These are phyloP conservation scores for Spinellus fusiger DNA, from an alignment of 192 early-diverging fungal genomes.

Conservation along the genomic window DNA sequence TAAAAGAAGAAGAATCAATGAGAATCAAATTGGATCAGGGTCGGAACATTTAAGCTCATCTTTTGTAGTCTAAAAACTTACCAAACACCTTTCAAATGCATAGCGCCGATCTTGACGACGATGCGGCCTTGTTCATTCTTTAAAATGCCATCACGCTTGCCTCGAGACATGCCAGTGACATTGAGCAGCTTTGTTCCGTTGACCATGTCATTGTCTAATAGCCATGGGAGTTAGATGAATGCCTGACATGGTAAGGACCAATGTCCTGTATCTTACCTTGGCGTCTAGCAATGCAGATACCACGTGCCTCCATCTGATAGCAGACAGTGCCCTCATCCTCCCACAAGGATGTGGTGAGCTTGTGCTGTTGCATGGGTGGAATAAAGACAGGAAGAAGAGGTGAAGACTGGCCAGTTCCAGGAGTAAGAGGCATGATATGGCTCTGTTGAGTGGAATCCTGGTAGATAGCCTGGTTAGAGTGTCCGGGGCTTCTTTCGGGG, in stretches of 20 bases:
- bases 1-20: conserved; percentile 9
- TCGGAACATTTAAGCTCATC: not conserved
- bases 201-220: conserved; percentile 62
- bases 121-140: conserved; percentile 66
- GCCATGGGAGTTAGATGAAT: conserved; percentile 4
- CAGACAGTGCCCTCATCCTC: conserved; percentile 64
- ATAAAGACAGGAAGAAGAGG: too few relatives aligned
- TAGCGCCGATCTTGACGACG: conserved; percentile 62
- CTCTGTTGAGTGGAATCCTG: too few relatives aligned
- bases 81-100: conserved; percentile 74
- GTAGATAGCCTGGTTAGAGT: not conserved
- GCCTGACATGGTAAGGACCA: not conserved
- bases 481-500: not conserved
- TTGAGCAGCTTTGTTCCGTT: conserved; percentile 70
- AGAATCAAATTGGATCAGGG: not conserved
- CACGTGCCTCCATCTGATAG: conserved; percentile 59
- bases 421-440: not conserved
- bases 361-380: too few relatives aligned
- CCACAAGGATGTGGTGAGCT: conserved; percentile 53
- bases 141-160: conserved; percentile 63
- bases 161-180: conserved; percentile 63
- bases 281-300: conserved; percentile 57
- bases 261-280: conserved; percentile 23
- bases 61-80: conserved; percentile 2
- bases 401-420: not conserved